Percentiles rank a stretch among this genome's conserved stretches.
phyloP scores from a whole-genome alignment of 768 basidiomycete genomes.

The Tephrocybe sp. region DNA sequence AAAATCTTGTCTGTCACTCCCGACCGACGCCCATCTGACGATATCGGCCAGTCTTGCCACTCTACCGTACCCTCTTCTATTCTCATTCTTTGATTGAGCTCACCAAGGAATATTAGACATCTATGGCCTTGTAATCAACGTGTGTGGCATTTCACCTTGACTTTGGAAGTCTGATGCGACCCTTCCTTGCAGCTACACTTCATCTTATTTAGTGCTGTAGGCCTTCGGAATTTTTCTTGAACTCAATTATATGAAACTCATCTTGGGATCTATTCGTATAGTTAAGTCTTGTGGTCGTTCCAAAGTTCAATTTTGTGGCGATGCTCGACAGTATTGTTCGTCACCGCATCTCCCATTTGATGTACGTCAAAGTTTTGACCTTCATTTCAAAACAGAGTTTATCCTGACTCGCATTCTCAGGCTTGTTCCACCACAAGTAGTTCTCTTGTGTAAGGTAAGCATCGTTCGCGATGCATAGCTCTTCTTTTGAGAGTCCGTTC shows the following conservation, averaged over 20 bases:
- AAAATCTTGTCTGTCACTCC: conserved; percentile 6
- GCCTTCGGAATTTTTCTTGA: conserved; percentile 12
- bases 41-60: conserved; percentile 45
- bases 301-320: conserved; percentile 60
- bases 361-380: conserved; percentile 27
- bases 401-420: conserved; percentile 22
- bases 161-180: background rate
- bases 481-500: background rate
- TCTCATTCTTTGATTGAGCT: background rate
- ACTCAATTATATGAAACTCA: background rate
- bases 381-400: background rate
- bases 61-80: conserved; percentile 50
- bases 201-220: conserved; percentile 51
- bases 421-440: conserved; percentile 55
- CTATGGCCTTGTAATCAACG: conserved; percentile 45
- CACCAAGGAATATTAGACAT: conserved; percentile 41
- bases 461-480: background rate
- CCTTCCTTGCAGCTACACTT: conserved; percentile 46
- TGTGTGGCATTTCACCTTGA: background rate
- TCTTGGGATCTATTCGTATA: conserved; percentile 13
- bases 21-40: background rate
- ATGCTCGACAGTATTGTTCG: conserved; percentile 60
- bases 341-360: conserved; percentile 55
- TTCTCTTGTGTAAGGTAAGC: conserved; percentile 56
- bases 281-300: conserved; percentile 56